A percentile compares a stretch with the other conserved stretches of the same genome.
phyloP scores from a whole-genome alignment of 169 alveolate species.

The Eimeria necatrix region DNA sequence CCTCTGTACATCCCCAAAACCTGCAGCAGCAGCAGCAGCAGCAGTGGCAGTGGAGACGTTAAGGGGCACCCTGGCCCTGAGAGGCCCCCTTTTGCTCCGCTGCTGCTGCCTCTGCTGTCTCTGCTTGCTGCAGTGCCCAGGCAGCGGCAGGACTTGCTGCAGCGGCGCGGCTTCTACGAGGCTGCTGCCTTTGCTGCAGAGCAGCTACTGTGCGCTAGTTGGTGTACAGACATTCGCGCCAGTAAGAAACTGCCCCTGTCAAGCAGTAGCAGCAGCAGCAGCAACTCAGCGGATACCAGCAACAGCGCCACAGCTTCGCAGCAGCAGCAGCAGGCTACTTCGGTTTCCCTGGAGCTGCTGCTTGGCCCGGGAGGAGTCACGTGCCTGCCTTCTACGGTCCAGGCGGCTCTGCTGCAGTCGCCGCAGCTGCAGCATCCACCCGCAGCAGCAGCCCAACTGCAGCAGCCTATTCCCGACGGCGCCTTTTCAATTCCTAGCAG shows the following conservation, averaged over 20 bases:
- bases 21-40: constrained; percentile 60
- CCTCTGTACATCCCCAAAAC: constrained; percentile 40
- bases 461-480: constrained; percentile 40
- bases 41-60: background rate
- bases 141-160: constrained; percentile 31
- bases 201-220: constrained; percentile 48
- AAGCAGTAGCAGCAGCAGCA: constrained; percentile 6
- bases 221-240: constrained; percentile 63
- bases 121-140: constrained; percentile 46
- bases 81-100: constrained; percentile 6
- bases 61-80: background rate
- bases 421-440: constrained; percentile 57
- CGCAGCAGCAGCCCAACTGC: constrained; percentile 48
- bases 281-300: background rate
- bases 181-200: constrained; percentile 67
- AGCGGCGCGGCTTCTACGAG: constrained; percentile 37
- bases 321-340: constrained; percentile 24
- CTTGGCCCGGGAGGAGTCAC: constrained; percentile 70
- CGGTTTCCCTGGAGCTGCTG: constrained; percentile 36
- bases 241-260: constrained; percentile 41
- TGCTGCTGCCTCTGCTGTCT: constrained; percentile 71
- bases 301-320: constrained; percentile 5
- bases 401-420: constrained; percentile 45
- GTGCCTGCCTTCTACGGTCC: constrained; percentile 24
- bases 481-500: constrained; percentile 36